phyloP scores from a whole-genome alignment of 768 basidiomycete genomes.

The Thelephora ganbajun region DNA sequence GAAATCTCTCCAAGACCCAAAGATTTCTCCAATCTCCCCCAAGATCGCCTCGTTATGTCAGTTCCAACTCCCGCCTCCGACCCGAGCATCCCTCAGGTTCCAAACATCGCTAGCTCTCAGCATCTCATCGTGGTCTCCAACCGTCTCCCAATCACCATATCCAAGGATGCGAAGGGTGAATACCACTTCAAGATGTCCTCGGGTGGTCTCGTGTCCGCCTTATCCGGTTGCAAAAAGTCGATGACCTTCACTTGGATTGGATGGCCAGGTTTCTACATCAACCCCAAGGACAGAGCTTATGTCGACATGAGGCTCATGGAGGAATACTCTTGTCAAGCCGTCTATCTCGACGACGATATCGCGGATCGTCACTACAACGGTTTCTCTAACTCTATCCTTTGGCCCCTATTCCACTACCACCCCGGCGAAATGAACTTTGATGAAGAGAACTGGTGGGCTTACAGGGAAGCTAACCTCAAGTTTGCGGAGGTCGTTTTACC shows the following conservation, averaged over 20 bases:
- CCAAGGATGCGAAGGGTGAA: slow-evolving; percentile 80
- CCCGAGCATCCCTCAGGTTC: not conserved
- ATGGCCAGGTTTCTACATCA: slow-evolving; percentile 92
- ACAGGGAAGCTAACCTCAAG: slow-evolving; percentile 89
- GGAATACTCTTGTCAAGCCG: slow-evolving; percentile 94
- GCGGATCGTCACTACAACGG: slow-evolving; percentile 98
- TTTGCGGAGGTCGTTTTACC: slow-evolving; percentile 83
- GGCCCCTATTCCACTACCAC: slow-evolving; percentile 99
- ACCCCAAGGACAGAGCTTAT: slow-evolving; percentile 75
- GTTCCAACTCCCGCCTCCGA: not conserved
- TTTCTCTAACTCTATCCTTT: slow-evolving; percentile 98
- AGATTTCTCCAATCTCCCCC: not conserved
- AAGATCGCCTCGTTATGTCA: not conserved
- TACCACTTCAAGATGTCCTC: slow-evolving; percentile 99
- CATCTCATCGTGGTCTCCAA: slow-evolving; percentile 88
- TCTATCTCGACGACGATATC: slow-evolving; percentile 94
- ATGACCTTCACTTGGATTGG: slow-evolving; percentile 98
- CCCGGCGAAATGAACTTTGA: slow-evolving; percentile 99
- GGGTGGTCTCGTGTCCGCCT: slow-evolving; percentile 92
- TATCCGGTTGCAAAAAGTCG: slow-evolving; percentile 96
- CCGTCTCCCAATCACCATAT: slow-evolving; percentile 90
- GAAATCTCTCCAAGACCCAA: no score
- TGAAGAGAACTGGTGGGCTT: slow-evolving; percentile 96
- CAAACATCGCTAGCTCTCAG: not conserved
- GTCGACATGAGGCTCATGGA: slow-evolving; percentile 90